phyloP scores from a whole-genome alignment of 2,329 filamentous ascomycete genomes.

The Emergomyces pasteurianus region DNA sequence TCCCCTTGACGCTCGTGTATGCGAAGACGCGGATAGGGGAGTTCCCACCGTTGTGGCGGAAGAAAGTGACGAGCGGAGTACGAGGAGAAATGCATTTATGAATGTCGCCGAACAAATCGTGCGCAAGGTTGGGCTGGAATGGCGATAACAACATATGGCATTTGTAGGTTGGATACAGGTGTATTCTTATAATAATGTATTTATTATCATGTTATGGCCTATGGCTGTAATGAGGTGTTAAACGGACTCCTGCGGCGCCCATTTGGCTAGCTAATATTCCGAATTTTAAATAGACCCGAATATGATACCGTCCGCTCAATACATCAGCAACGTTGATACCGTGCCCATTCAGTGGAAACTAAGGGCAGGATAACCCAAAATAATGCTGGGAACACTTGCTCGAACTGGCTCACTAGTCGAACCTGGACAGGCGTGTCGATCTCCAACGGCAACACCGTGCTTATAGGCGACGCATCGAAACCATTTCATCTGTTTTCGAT shows the following conservation, averaged over 20 bases:
- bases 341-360: too few relatives aligned
- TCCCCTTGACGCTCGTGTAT: conserved; percentile 74
- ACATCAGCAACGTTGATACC: not conserved
- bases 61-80: conserved; percentile 49
- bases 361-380: not conserved
- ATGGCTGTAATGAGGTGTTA: not conserved
- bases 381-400: too few relatives aligned
- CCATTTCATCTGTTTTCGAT: not conserved
- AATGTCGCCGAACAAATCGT: conserved; percentile 50
- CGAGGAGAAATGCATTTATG: conserved; percentile 59
- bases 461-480: not conserved
- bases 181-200: not conserved
- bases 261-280: not conserved
- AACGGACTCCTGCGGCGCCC: not conserved
- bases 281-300: not conserved
- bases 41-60: conserved; percentile 85
- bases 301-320: not conserved
- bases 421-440: not conserved
- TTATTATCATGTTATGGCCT: not conserved
- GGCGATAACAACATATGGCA: conserved; percentile 15
- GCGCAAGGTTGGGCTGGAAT: conserved; percentile 31
- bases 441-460: not conserved
- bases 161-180: not conserved
- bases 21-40: conserved; percentile 73
- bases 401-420: not conserved